A percentile compares a stretch with the other conserved stretches of the same genome.
Evolutionary conservation across 495 filamentous ascomycete genomes (phyloP).

Genomic region (Chaetomidium leptoderma): DNA sequence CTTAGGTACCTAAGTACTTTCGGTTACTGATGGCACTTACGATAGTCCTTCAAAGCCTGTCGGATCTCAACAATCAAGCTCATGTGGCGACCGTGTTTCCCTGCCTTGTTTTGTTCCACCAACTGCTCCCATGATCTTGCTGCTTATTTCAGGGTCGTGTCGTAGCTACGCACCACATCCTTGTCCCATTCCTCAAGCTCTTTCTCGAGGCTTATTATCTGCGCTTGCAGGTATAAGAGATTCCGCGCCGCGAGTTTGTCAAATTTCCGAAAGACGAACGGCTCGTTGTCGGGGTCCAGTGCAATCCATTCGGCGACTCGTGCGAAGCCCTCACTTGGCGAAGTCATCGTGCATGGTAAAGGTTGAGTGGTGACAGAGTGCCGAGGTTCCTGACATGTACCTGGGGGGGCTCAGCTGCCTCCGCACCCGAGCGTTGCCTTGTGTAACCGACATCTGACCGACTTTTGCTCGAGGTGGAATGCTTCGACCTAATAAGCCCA

Average conservation of each 20-base stretch:
- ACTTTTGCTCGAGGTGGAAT: no score
- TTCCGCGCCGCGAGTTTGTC: neutral
- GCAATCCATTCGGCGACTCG: conserved; percentile 4
- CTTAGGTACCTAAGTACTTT: neutral
- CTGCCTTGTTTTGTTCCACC: neutral
- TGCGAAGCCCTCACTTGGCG: conserved; percentile 4
- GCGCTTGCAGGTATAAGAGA: neutral
- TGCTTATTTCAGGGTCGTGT: neutral
- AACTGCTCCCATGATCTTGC: neutral
- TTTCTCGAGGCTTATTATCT: neutral
- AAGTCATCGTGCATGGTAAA: neutral
- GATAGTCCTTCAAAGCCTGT: neutral
- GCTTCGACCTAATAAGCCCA: no score
- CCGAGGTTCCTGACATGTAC: no score
- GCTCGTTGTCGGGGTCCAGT: neutral
- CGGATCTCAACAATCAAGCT: neutral
- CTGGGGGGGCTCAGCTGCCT: no score
- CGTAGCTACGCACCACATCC: neutral
- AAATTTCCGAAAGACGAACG: conserved; percentile 4
- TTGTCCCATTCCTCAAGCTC: neutral
- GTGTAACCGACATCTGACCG: no score
- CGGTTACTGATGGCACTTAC: neutral
- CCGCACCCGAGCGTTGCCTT: no score
- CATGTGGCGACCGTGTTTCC: neutral
- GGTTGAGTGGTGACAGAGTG: neutral